Base-by-base conservation (phyloP, 306 rosid genomes). In the Cercis canadensis region DNA sequence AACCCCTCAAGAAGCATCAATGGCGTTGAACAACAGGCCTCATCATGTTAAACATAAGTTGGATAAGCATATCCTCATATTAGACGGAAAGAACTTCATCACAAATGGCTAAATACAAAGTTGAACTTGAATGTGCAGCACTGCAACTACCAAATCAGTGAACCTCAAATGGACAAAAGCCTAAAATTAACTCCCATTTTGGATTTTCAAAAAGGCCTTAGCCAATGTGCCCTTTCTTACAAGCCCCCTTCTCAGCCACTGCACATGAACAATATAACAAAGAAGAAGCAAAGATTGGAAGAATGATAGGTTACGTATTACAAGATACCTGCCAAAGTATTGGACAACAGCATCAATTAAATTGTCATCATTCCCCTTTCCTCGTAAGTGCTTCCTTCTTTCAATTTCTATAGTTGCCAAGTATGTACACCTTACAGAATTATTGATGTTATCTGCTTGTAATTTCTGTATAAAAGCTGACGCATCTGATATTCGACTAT, bases 391-490 rank as follows among this genome's bases (percentile, higher is more conserved):
- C 81, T 78, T 88, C 77, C 90, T 86, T 85, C 97, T 83, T 80
- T 92, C 99, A 81, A 95, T 75, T 86, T 95, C 99, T 53, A 95
- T 87, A 78, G 60, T 69, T 71, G 97, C 99, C 80, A 87, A 78
- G 86, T 67, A 89, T 12, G 97, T 96, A 78, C 96, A 61, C 81
- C 99, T 89, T 82, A 83, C 17, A 24, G 69, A 71, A 72, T 74
- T 67, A 72, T 88, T 65, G 17, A 34, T 24, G 24, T 70, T 70
- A 46, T 80, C 90, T 52, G 76, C 86, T 69, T 73, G 92, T 62
- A 92, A 73, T 81, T 82, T 95, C 39, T 81, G 87, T 65, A 89
- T 74, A 73, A 90, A 83, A 14, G 81, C 86, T 13, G 78, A 82
- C 49, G 96, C 99, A 62, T 69, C 70, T 71, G 96, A 92, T 71